Base-by-base conservation (phyloP, 192 early-diverging fungal genomes). In the Entomortierella parvispora region DNA sequence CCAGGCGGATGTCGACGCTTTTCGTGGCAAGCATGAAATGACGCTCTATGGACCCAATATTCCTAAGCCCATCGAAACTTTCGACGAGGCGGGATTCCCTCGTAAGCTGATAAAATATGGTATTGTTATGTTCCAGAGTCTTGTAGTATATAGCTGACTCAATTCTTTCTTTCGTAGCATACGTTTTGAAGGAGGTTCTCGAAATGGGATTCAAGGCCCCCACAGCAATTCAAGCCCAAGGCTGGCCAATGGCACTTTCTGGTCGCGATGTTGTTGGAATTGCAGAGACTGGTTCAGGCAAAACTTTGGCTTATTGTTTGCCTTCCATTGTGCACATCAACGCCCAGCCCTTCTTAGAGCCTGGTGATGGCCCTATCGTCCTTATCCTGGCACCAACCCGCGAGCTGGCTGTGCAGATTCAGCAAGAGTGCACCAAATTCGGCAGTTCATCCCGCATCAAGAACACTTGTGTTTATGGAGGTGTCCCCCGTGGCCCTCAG, bases 261-360 rank as follows among this genome's bases (percentile, higher is more conserved):
- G 96, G 96, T 48, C 90, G 95, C 58, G 95, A 99, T 80, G 90
- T 99, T 69, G 95, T 98, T 42, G 94, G 94, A 58, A 88, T 94
- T 67, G 94, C 94, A 23, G 87, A 91, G 67, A 95, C 94, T 23
- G 94, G 94, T 68, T 93, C 91, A 20, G 94, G 94, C n/a, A 99
- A 99, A 79, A 99, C 97, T 15, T 85, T 99, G 7, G 96, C 95
- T 2, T 99, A 96, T 79, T 91, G 90, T 33, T 81, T 99, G 33
- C 97, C 96, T n/a, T 89, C 94, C 17, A 97, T 99, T 61, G 93
- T 98, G 47, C 97, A 99, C 79, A 98, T 99, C 79, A 98, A 95
- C 69, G 97, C 97, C 8, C 97, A 99, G 79, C 96, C 96, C 7
- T 86, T 92, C 52, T 83, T 99, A 31, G 80, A 92, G 62, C 94